Percentiles rank a stretch among this genome's conserved stretches.
phyloP scores from a whole-genome alignment of 2,329 filamentous ascomycete species.

The Fusarium goolgardi region DNA sequence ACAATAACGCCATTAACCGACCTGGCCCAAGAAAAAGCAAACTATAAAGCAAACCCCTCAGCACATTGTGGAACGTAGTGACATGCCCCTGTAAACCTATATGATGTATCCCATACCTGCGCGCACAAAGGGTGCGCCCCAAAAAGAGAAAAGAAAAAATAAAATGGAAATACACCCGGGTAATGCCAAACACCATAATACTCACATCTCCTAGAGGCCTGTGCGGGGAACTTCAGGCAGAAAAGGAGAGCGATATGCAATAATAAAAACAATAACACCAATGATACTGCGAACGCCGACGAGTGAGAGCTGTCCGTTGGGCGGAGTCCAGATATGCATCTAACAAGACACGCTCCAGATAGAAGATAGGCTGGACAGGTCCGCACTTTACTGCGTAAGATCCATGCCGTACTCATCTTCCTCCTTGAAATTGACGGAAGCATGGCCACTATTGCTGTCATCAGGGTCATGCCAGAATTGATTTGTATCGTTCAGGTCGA shows the following conservation, averaged over 20 bases:
- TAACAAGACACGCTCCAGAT: slow-evolving; percentile 2
- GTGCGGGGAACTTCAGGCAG: slow-evolving; percentile 9
- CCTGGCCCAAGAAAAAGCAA: slow-evolving; percentile 28
- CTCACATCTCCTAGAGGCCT: slow-evolving; percentile 18
- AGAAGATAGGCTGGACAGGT: slow-evolving; percentile 4
- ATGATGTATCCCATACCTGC: slow-evolving; percentile 42
- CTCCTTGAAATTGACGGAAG: slow-evolving; percentile 83
- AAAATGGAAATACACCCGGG: slow-evolving; percentile 20
- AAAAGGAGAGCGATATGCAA: slow-evolving; percentile 32
- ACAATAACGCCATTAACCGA: slow-evolving; percentile 32
- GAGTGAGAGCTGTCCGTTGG: slow-evolving; percentile 1
- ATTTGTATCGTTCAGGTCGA: slow-evolving; percentile 62
- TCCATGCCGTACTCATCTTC: slow-evolving; percentile 96
- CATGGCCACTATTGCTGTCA: slow-evolving; percentile 76
- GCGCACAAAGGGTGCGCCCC: slow-evolving; percentile 31
- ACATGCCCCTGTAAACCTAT: slow-evolving; percentile 43
- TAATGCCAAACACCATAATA: slow-evolving; percentile 39
- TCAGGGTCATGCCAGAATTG: slow-evolving; percentile 76
- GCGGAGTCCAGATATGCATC: neutral
- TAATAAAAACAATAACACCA: slow-evolving; percentile 17
- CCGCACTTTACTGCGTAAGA: slow-evolving; percentile 55
- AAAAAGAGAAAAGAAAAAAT: neutral
- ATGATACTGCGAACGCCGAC: slow-evolving; percentile 41
- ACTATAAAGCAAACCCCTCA: slow-evolving; percentile 19
- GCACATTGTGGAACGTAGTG: slow-evolving; percentile 32